These are phyloP conservation scores for Terfezia boudieri DNA, from an alignment of 495 filamentous ascomycete species.

Conservation along the genomic window DNA sequence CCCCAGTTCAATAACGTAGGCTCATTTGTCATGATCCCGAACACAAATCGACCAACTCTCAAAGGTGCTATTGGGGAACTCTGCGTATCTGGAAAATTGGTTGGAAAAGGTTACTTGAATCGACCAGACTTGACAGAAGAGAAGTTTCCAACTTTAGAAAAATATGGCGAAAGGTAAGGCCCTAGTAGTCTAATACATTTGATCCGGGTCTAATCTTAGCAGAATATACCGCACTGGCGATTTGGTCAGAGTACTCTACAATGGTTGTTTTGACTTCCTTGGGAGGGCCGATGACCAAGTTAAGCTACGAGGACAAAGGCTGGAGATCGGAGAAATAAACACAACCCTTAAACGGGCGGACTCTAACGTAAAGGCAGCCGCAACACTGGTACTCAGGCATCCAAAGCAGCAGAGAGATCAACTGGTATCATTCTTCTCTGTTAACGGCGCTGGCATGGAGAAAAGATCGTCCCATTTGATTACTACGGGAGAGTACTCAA, in stretches of 20 bases:
- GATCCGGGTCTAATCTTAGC: background rate
- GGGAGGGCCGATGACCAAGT: conserved; percentile 61
- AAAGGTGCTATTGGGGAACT: conserved; percentile 70
- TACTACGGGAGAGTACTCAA: conserved; percentile 2
- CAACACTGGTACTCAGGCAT: conserved; percentile 43
- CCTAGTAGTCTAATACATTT: no score
- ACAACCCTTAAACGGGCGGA: conserved; percentile 33
- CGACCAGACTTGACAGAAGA: conserved; percentile 42
- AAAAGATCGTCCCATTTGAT: background rate
- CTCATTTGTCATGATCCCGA: conserved; percentile 51
- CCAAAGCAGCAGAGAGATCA: conserved; percentile 40
- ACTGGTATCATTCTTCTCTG: conserved; percentile 45
- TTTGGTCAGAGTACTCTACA: conserved; percentile 46
- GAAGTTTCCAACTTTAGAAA: conserved; percentile 34
- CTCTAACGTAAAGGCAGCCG: conserved; percentile 30
- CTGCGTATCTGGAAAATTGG: conserved; percentile 64
- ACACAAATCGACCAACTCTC: conserved; percentile 43
- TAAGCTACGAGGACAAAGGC: conserved; percentile 54
- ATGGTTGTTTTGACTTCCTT: conserved; percentile 48
- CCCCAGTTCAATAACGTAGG: conserved; percentile 62
- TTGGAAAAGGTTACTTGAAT: conserved; percentile 74
- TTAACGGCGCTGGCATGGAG: conserved; percentile 1
- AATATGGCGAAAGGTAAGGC: conserved; percentile 23
- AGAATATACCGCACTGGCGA: conserved; percentile 57
- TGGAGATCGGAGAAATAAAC: conserved; percentile 62